phyloP scores from a whole-genome alignment of 2,329 filamentous ascomycete genomes.

The Stemphylium lycopersici region DNA sequence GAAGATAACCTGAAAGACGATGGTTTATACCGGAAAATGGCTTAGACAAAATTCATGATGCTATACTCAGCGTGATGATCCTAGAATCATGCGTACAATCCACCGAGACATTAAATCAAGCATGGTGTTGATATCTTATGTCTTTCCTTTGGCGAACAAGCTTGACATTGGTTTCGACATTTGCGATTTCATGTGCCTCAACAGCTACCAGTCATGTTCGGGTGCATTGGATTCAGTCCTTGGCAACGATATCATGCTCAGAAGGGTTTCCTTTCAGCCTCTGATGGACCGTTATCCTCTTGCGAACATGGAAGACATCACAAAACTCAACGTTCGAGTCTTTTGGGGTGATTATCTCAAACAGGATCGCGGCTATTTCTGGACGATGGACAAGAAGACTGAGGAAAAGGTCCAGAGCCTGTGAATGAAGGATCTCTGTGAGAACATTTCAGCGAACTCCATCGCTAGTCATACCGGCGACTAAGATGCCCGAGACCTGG shows the following conservation, averaged over 20 bases:
- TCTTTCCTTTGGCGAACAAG: neutral
- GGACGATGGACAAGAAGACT: neutral
- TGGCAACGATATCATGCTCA: neutral
- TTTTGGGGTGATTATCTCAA: neutral
- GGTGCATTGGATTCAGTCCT: too few species aligned
- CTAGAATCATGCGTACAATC: too few species aligned
- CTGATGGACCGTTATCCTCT: neutral
- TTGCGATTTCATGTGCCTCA: neutral
- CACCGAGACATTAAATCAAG: neutral
- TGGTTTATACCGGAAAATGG: too few species aligned
- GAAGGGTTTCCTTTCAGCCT: neutral
- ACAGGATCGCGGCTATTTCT: too few species aligned
- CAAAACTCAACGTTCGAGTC: neutral
- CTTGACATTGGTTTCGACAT: neutral
- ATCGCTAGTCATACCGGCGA: neutral
- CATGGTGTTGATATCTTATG: neutral
- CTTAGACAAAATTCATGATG: too few species aligned
- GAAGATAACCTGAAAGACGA: neutral
- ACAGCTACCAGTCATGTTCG: too few species aligned
- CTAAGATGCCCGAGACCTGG: neutral
- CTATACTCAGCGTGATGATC: too few species aligned
- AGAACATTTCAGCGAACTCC: neutral
- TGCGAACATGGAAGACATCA: rapidly evolving
- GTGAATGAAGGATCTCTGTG: neutral
- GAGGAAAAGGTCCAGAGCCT: neutral